Conservation (phyloP, 2,329 filamentous ascomycete genomes). For the Colletotrichum sp. region DNA sequence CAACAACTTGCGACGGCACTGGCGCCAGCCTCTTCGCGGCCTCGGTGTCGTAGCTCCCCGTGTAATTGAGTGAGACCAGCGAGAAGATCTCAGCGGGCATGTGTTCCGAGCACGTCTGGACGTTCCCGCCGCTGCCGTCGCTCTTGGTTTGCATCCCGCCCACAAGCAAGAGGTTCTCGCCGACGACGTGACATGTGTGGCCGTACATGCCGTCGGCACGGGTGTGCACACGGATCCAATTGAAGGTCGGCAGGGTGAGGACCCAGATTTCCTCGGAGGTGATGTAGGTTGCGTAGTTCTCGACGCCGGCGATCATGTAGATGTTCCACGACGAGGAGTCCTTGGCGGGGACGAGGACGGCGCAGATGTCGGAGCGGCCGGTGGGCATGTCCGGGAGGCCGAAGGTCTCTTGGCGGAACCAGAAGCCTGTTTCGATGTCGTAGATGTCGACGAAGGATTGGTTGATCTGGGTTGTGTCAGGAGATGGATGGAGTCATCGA, state of each 20-base stretch:
- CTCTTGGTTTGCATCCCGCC: constrained; percentile 23
- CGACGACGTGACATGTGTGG: constrained; percentile 20
- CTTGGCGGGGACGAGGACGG: constrained; percentile 19
- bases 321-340: constrained; percentile 25
- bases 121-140: constrained; percentile 8
- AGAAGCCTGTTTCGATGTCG: constrained; percentile 24
- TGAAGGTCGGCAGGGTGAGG: constrained; percentile 24
- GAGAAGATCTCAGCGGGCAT: constrained; percentile 29
- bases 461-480: constrained; percentile 6
- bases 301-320: constrained; percentile 24
- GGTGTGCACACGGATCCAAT: constrained; percentile 22
- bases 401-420: constrained; percentile 27
- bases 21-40: constrained; percentile 33
- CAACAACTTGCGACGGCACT: constrained; percentile 52
- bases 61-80: constrained; percentile 24
- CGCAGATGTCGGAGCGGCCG: constrained; percentile 25
- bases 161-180: constrained; percentile 20
- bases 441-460: constrained; percentile 24
- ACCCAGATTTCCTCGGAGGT: constrained; percentile 15
- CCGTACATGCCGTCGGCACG: constrained; percentile 22
- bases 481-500: too few species aligned
- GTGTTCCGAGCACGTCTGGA: constrained; percentile 13
- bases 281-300: constrained; percentile 16
- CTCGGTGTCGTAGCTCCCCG: constrained; percentile 31
- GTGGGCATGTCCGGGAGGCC: constrained; percentile 18